Base-by-base conservation (phyloP, 2,329 filamentous ascomycete genomes). In the Dothideomycetes sp. region DNA sequence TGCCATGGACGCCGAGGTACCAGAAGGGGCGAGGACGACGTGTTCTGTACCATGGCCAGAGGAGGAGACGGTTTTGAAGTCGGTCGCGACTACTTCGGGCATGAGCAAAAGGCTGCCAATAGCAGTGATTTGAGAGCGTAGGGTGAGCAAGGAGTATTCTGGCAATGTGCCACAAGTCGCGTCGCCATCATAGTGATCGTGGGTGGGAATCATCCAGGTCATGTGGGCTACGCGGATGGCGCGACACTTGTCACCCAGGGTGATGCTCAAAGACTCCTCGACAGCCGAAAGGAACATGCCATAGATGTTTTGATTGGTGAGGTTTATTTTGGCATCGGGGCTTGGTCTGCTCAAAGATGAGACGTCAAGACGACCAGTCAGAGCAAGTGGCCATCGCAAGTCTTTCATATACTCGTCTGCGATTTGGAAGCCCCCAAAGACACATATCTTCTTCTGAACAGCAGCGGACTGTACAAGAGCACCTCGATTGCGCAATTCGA, bases 391-490 rank as follows among this genome's bases (percentile, higher is more conserved):
- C 39, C 39, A 41, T 27, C 30, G 15, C 39, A 37, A 19, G 17
- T 36, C 27, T 17, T 37, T 41, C 39, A 41, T 17, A 30, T 37
- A 19, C 12, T 39, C 41, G 17, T 38, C 36, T 5, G 36, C 36
- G 4, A 30, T 27, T 2, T 22, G 11, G 33, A 43, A 36, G 7
- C 36, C 36, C 15, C 41, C 41, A 33, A 43, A 43, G 33, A 38
- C 36, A 31, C 41, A 43, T 31, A 43, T 19, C 41, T 43, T 38
- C 31, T 38, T 36, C 36, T 38, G 36, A 31, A 29, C 12, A 5
- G 30, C 17, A 2, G 36, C 36, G 15, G 36, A 36, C 33, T 43
- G 36, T 7, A 38, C 33, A 32, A 43, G 37, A 7, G 38, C 33
- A 9, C 29, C 15, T 1, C 24, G 14, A 10, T 39, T 19, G 15